Conservation (phyloP, 2,329 filamentous ascomycete genomes). For the Talaromyces sp. region DNA sequence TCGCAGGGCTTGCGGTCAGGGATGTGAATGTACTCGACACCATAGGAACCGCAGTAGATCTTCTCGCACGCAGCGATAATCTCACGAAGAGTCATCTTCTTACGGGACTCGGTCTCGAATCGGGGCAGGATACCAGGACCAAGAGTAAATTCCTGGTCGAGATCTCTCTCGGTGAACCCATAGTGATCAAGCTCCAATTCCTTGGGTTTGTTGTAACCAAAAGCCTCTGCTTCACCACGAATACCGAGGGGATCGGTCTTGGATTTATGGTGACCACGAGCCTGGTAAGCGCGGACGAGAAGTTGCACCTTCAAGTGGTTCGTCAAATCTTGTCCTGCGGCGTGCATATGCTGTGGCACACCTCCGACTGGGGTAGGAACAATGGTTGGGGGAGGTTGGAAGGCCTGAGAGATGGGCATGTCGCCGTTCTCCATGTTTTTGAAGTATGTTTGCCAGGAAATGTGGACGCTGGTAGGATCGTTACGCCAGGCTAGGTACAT, state of each 20-base stretch:
- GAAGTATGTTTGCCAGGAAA: constrained; percentile 99
- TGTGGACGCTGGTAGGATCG: constrained; percentile 87
- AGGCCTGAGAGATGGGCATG: constrained; percentile 96
- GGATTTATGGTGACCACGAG: constrained; percentile 96
- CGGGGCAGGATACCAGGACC: constrained; percentile 92
- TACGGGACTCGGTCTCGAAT: constrained; percentile 81
- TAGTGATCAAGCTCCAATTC: constrained; percentile 93
- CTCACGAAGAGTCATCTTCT: constrained; percentile 95
- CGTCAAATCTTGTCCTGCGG: constrained; percentile 75
- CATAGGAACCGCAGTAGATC: constrained; percentile 96
- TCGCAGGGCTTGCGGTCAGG: constrained; percentile 96
- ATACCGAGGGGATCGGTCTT: constrained; percentile 96
- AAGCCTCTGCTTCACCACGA: constrained; percentile 76
- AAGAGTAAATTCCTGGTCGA: constrained; percentile 86
- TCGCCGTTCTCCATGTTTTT: constrained; percentile 98
- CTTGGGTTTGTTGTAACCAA: constrained; percentile 82
- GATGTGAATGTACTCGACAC: constrained; percentile 98
- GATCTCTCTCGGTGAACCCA: constrained; percentile 88
- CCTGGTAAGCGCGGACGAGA: constrained; percentile 94
- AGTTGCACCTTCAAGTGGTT: constrained; percentile 99
- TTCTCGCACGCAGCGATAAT: constrained; percentile 91
- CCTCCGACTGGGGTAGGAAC: constrained; percentile 78
- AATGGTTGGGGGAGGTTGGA: constrained; percentile 90
- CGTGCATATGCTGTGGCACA: constrained; percentile 68
- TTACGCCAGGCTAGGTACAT: constrained; percentile 99